phyloP scores from a whole-genome alignment of 83 land plant genomes.

The Thuja plicata region DNA sequence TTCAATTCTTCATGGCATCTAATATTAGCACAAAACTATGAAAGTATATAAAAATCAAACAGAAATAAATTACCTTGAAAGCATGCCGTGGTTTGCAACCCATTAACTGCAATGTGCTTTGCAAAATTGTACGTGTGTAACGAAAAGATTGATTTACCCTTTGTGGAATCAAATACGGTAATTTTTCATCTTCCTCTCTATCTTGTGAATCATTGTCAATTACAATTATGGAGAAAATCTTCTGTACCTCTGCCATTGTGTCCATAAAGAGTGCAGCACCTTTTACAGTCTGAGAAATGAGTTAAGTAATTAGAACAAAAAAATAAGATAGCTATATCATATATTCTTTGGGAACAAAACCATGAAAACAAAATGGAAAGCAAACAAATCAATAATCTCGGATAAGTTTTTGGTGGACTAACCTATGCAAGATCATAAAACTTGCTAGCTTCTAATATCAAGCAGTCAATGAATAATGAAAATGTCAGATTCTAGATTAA shows the following conservation, averaged over 20 bases:
- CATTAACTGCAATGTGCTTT: slow-evolving; percentile 89
- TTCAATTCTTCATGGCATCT: not conserved
- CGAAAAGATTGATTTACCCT: slow-evolving; percentile 35
- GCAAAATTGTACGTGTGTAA: slow-evolving; percentile 78
- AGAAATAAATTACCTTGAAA: slow-evolving; percentile 64
- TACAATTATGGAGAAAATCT: slow-evolving; percentile 61
- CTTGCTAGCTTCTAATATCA: not conserved
- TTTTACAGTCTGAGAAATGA: not conserved
- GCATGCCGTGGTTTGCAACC: slow-evolving; percentile 95
- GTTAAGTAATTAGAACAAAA: not conserved
- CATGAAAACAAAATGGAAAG: not conserved
- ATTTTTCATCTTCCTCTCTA: slow-evolving; percentile 16
- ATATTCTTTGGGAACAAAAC: not conserved
- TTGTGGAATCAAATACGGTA: not conserved
- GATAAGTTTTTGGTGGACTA: not conserved
- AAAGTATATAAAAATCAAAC: not conserved
- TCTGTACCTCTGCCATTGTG: slow-evolving; percentile 52
- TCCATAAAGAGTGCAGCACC: not conserved
- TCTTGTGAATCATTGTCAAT: slow-evolving; percentile 28
- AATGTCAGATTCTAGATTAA: not conserved
- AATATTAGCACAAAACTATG: not conserved
- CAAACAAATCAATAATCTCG: not conserved
- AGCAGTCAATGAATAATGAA: not conserved
- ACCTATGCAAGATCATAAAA: too few species aligned
- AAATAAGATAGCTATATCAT: not conserved